These are phyloP conservation scores for Fistulinella staudtii DNA, from an alignment of 1,284 basidiomycete genomes.

Conservation along the genomic window DNA sequence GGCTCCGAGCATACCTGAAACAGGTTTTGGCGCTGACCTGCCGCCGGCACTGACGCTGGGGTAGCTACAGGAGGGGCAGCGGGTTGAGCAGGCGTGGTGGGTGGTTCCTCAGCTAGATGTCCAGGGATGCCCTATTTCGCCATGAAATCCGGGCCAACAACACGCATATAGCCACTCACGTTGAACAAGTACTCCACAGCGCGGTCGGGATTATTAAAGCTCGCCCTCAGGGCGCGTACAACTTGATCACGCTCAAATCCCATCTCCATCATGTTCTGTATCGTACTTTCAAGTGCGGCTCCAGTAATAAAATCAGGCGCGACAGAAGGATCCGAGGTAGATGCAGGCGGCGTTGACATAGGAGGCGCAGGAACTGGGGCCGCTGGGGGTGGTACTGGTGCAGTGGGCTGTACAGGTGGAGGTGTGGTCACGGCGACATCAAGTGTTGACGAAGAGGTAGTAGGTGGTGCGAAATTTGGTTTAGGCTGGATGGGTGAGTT, in stretches of 20 bases:
- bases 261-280: constrained; percentile 89
- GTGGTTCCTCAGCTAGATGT: no score
- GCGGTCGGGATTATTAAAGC: constrained; percentile 97
- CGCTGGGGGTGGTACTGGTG: constrained; percentile 18
- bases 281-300: constrained; percentile 66
- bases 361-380: no score
- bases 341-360: no score
- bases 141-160: neutral
- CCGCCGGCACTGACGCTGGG: no score
- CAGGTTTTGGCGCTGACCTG: no score
- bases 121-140: constrained; percentile 65
- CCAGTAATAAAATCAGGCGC: constrained; percentile 83
- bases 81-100: no score
- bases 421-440: constrained; percentile 32
- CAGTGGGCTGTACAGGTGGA: constrained; percentile 30
- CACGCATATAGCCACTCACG: constrained; percentile 56
- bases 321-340: no score
- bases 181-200: constrained; percentile 97
- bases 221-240: constrained; percentile 83
- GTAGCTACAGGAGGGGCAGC: constrained; percentile 36
- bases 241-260: constrained; percentile 90
- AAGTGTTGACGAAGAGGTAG: constrained; percentile 22
- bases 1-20: no score
- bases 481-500: constrained; percentile 47
- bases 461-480: constrained; percentile 38